A percentile compares a stretch with the other conserved stretches of the same genome.
phyloP scores from a whole-genome alignment of 176 grass and related monocot genomes.

The Oryza glaberrima region DNA sequence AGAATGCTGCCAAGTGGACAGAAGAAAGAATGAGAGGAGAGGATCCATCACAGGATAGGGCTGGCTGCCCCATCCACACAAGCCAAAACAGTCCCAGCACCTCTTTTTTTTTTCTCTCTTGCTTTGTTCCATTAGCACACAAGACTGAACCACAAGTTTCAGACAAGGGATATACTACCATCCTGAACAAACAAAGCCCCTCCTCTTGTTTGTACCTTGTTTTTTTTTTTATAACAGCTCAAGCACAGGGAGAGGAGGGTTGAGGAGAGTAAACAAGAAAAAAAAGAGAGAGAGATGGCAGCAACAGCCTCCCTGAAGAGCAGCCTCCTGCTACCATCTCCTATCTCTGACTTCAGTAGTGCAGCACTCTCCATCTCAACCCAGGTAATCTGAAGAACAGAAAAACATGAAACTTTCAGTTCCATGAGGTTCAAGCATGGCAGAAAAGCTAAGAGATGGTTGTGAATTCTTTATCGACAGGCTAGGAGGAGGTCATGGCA shows the following conservation, averaged over 20 bases:
- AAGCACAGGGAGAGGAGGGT: not conserved
- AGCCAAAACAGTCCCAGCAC: constrained; percentile 16
- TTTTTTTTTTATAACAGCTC: constrained; percentile 15
- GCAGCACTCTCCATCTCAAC: constrained; percentile 56
- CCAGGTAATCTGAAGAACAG: constrained; percentile 47
- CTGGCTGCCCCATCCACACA: constrained; percentile 48
- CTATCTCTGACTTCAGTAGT: constrained; percentile 72
- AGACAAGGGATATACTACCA: constrained; percentile 33
- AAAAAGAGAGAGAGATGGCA: constrained; percentile 36
- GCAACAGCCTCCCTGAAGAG: constrained; percentile 54
- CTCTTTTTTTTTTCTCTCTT: not conserved
- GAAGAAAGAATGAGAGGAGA: constrained; percentile 32
- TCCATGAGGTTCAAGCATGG: not conserved
- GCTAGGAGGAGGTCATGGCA: constrained; percentile 66
- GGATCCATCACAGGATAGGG: constrained; percentile 43
- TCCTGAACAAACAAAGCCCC: constrained; percentile 15
- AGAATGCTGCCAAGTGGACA: constrained; percentile 18
- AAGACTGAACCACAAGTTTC: constrained; percentile 37
- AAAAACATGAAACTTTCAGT: not conserved
- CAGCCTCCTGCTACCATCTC: constrained; percentile 59
- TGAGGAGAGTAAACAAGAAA: not conserved
- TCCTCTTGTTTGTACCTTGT: constrained; percentile 11
- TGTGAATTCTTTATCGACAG: constrained; percentile 37
- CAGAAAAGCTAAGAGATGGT: not conserved
- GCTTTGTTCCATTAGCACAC: constrained; percentile 10